phyloP scores from a whole-genome alignment of 345 rosid species.

The Odontarrhena argentea region DNA sequence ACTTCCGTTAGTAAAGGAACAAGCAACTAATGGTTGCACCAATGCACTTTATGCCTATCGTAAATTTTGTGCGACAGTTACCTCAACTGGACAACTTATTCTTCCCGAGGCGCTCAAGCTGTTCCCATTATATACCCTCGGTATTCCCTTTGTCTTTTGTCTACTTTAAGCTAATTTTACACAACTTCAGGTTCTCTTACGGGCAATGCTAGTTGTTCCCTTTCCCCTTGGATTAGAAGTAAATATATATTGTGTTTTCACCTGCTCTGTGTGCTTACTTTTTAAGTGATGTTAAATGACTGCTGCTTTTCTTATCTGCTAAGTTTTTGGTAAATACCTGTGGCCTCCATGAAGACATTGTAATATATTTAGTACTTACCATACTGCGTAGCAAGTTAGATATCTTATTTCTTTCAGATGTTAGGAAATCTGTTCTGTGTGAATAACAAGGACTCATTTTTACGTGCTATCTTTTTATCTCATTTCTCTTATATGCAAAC shows the following conservation, averaged over 20 bases:
- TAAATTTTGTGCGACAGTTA: slow-evolving; percentile 82
- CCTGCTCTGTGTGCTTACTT: not conserved
- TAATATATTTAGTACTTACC: slow-evolving; percentile 13
- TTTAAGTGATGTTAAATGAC: slow-evolving; percentile 9
- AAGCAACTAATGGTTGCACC: slow-evolving; percentile 63
- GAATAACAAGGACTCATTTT: not conserved
- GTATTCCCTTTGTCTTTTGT: slow-evolving; percentile 41
- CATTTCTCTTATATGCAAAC: not conserved
- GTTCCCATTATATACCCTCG: slow-evolving; percentile 74
- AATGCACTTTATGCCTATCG: slow-evolving; percentile 76
- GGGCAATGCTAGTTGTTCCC: slow-evolving; percentile 6
- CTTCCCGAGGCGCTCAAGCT: slow-evolving; percentile 91
- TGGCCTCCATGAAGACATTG: slow-evolving; percentile 9
- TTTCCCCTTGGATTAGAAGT: slow-evolving; percentile 13
- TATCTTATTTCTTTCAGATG: slow-evolving; percentile 14
- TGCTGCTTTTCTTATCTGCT: not conserved
- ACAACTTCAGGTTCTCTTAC: slow-evolving; percentile 4
- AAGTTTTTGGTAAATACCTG: slow-evolving; percentile 4
- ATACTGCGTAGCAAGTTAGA: slow-evolving; percentile 3
- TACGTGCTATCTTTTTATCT: slow-evolving; percentile 3
- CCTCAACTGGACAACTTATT: slow-evolving; percentile 83
- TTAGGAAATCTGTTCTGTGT: slow-evolving; percentile 8
- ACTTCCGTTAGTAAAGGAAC: slow-evolving; percentile 59
- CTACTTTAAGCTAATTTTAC: slow-evolving; percentile 11
- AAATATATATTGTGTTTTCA: not conserved